Base-by-base conservation (phyloP, 2,329 filamentous ascomycete genomes). In the Stylonectria norvegica region DNA sequence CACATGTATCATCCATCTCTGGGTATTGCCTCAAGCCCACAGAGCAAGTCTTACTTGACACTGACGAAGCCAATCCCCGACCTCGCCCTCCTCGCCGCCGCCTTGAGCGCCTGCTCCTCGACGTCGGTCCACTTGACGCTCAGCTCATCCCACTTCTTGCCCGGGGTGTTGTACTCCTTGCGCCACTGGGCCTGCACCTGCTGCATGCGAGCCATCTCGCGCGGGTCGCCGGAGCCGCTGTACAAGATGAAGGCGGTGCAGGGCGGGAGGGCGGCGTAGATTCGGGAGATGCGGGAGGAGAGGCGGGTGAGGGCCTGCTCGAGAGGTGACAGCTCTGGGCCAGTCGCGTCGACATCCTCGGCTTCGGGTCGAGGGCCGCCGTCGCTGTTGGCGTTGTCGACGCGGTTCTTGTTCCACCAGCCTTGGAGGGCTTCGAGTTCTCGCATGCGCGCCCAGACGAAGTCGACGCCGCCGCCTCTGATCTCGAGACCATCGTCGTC, bases 91-190 rank as follows among this genome's bases (percentile, higher is more conserved):
- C 67, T 67, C 14, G 76, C 75, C 0, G 81, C 81, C 55, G 65
- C 70, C 55, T 70, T 75, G 50, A 85, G 65, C 25, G 72, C 76
- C 65, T 85, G 79, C 32, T 83, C 78, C 61, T 85, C 82, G 0
- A 61, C 66, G 53, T 85, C 81, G 8, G 81, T 85, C 82, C 82
- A 86, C 61, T 78, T 73, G 42, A 85, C 78, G 52, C 71, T 78
- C 23, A 85, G 65, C 47, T 83, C 64, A 59, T 85, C 79, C 81
- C 81, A 85, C 51, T 82, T 82, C 48, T 69, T 76, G 10, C 78
- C 76, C 0, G 75, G 75, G 7, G 73, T 75, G 60, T 81, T 79
- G 59, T 81, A 85, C 61, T 86, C 81, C 51, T 71, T 73, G 58
- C 75, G 78, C 68, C 76, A 83, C 60, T 76, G 73, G 5, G 70